A percentile compares a stretch with the other conserved stretches of the same genome.
These are phyloP conservation scores for Fusarium sp. DNA, from an alignment of 2,329 filamentous ascomycete genomes.

Conservation along the genomic window DNA sequence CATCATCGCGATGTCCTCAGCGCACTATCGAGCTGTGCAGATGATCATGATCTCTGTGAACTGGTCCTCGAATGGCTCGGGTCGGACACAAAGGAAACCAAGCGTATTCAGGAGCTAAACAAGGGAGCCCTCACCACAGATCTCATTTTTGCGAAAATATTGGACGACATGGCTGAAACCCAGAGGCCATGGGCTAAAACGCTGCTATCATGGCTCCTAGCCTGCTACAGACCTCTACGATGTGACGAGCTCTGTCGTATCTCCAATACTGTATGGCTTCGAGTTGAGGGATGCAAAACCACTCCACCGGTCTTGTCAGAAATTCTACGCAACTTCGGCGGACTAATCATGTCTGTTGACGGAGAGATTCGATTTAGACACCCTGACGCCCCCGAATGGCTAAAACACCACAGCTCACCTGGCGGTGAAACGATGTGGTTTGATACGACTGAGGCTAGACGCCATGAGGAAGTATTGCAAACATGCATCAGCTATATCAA, in stretches of 20 bases:
- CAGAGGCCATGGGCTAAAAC: not conserved
- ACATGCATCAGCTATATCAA: not conserved
- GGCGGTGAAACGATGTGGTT: not conserved
- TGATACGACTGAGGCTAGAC: not conserved
- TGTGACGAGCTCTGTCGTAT: not conserved
- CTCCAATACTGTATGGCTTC: not conserved
- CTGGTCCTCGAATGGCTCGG: not conserved
- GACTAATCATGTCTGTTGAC: not conserved
- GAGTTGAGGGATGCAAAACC: not conserved
- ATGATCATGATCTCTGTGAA: not conserved
- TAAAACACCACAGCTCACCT: not conserved
- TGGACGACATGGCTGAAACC: not conserved
- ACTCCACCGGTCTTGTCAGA: not conserved
- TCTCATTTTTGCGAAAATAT: not conserved
- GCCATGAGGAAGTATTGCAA: not conserved
- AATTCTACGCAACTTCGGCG: not conserved
- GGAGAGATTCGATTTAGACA: constrained; percentile 15
- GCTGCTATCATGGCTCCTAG: not conserved
- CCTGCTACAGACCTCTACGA: not conserved
- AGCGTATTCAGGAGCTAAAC: not conserved
- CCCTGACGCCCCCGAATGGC: not conserved
- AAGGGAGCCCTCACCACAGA: not conserved
- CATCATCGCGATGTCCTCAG: not conserved
- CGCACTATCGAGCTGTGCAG: not conserved
- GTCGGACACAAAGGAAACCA: not conserved